A percentile compares a stretch with the other conserved stretches of the same genome.
These are phyloP conservation scores for Cytospora piceae DNA, from an alignment of 2,329 filamentous ascomycete species.

Conservation along the genomic window DNA sequence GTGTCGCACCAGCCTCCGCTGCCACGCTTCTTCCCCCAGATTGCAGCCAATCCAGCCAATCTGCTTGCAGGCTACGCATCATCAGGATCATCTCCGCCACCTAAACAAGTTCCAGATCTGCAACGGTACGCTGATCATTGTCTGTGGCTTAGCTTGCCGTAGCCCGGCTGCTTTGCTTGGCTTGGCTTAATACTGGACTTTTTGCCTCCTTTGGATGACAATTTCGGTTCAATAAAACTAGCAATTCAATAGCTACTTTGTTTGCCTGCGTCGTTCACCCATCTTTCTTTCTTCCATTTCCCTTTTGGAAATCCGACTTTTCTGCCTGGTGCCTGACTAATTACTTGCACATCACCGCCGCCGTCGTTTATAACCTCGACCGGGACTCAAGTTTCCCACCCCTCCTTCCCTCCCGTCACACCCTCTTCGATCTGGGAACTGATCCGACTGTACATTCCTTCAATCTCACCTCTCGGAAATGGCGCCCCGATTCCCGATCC, in stretches of 20 bases:
- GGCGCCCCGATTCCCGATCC: constrained; percentile 9
- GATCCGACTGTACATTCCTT: neutral
- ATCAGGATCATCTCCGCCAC: constrained; percentile 19
- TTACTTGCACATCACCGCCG: neutral
- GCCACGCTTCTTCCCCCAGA: neutral
- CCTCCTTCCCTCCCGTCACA: neutral
- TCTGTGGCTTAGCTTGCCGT: neutral
- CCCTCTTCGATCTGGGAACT: neutral
- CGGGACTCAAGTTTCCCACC: neutral
- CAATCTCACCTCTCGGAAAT: neutral
- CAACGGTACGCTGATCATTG: constrained; percentile 10
- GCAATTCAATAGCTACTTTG: neutral
- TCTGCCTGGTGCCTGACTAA: neutral
- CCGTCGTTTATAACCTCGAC: too few species aligned
- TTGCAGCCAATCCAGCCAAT: neutral
- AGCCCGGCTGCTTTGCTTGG: too few species aligned
- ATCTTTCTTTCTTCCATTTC: neutral
- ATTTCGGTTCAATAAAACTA: neutral
- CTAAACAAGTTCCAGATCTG: constrained; percentile 12
- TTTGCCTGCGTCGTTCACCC: neutral
- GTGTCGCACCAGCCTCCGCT: neutral
- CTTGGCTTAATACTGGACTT: neutral
- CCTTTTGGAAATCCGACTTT: neutral
- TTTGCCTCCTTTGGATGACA: neutral
- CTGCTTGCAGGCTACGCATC: constrained; percentile 21